Conservation (phyloP, 1,284 basidiomycete genomes). For the Ceratobasidium sp. region DNA sequence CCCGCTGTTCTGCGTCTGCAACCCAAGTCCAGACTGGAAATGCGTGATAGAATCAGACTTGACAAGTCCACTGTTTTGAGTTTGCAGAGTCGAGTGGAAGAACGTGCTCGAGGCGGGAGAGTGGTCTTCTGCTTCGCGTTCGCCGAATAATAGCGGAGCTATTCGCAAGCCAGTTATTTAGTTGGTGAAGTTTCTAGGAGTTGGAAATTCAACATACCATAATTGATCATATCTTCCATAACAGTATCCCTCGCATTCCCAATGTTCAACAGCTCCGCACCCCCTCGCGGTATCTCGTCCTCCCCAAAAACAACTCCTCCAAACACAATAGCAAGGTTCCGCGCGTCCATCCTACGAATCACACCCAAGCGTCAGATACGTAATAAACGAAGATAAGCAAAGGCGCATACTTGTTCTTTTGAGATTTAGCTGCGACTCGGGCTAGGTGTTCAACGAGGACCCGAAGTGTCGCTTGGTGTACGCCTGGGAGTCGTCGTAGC, state of each 20-base stretch:
- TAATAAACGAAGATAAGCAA: not conserved
- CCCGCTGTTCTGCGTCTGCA: constrained; percentile 10
- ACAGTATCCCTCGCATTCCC: constrained; percentile 82
- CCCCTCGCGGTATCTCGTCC: constrained; percentile 79
- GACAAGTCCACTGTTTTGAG: not conserved
- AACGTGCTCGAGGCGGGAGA: constrained; percentile 30
- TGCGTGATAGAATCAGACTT: too few species aligned
- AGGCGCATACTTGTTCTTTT: constrained; percentile 72
- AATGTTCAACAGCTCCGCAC: constrained; percentile 74
- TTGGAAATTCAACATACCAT: constrained; percentile 55
- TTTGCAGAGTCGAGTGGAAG: not conserved
- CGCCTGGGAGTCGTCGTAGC: constrained; percentile 82
- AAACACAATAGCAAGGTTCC: constrained; percentile 89
- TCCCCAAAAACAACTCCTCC: constrained; percentile 88
- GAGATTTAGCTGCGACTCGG: constrained; percentile 72
- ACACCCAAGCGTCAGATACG: not conserved
- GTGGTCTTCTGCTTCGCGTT: constrained; percentile 49
- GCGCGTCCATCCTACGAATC: constrained; percentile 76
- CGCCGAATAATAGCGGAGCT: constrained; percentile 66
- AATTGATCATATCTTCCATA: constrained; percentile 86
- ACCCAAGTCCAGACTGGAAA: too few species aligned
- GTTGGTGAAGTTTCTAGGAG: not conserved
- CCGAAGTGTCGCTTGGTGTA: constrained; percentile 91
- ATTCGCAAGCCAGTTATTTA: not conserved
- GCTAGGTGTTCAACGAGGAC: constrained; percentile 90